Base-by-base conservation (phyloP, 202 grass and related monocot genomes). In the Saccharum hybrid region DNA sequence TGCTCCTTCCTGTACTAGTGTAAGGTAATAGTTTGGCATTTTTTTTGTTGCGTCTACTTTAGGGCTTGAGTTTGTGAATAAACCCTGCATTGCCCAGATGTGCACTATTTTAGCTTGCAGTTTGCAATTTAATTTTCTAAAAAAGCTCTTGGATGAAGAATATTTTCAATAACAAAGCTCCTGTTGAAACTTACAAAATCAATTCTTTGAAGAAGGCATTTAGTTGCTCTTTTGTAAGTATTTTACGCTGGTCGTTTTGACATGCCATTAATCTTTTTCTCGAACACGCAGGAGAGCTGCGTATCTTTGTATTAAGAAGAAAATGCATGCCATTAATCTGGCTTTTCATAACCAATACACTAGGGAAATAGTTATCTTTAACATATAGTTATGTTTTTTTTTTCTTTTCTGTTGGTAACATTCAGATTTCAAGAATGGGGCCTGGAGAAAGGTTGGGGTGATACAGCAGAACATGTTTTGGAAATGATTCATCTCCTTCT, bases 371-470 rank as follows among this genome's bases (percentile, higher is more conserved):
- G 9, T 81, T 52, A 42, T 34, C 36, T 74, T 80, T 37, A 72
- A 28, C 39, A 40, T 19, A 41, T 79, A 3, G 5, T 40, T 51
- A 60, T 78, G 18, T 13, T 73, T 76, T 87, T 61, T 54, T 34
- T 14, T 13, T 73, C 72, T 87, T 61, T 54, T 34, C 10, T 42
- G 21, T 36, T 74, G 71, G 4, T 86, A 69, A 74, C 76, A 81
- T 83, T 77, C 85, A 99, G 96, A 72, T 93, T 96, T 88, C 96
- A 99, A 90, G 93, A 92, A 87, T 90, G 92, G 96, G 93, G 96
- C 49, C 90, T 99, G 89, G 96, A 99, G 84, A 96, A 92, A 87
- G 96, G 96, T 56, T 99, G 96, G 96, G 96, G 96, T 66, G 91
- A 99, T 83, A 96, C 93, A 77, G 81, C 96, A 87, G 86, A 85